Conservation (phyloP, 192 early-diverging fungal species). For the Fimicolochytrium jonesii region DNA sequence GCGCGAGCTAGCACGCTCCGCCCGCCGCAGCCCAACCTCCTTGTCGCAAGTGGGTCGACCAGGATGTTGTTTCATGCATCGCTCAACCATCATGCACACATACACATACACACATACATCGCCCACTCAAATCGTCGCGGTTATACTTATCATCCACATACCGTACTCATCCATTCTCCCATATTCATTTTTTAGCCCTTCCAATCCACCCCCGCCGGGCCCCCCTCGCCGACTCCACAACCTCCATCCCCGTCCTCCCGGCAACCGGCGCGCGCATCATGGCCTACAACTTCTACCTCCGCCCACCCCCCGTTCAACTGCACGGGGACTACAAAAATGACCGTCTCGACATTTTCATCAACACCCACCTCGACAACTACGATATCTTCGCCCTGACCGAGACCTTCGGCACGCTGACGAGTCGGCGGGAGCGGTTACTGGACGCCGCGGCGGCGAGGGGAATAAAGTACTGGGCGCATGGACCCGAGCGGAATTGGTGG, state of each 20-base stretch:
- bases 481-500: constrained; percentile 29
- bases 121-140: no score
- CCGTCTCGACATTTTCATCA: constrained; percentile 15
- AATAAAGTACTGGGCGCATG: constrained; percentile 5
- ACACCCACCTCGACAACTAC: constrained; percentile 1
- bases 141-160: no score
- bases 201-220: neutral
- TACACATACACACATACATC: no score
- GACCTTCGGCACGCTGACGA: constrained; percentile 16
- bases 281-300: constrained; percentile 26
- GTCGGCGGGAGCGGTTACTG: constrained; percentile 11
- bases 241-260: neutral
- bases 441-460: constrained; percentile 10
- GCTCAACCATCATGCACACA: no score
- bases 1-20: no score
- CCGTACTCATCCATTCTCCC: neutral
- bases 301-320: constrained; percentile 25
- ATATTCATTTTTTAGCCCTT: neutral
- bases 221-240: neutral
- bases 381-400: constrained; percentile 23
- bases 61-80: no score
- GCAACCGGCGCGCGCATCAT: constrained; percentile 16
- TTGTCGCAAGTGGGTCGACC: no score
- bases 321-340: constrained; percentile 15
- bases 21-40: no score